Base-by-base conservation (phyloP, 768 basidiomycete genomes). In the Cyclocybe cylindracea region DNA sequence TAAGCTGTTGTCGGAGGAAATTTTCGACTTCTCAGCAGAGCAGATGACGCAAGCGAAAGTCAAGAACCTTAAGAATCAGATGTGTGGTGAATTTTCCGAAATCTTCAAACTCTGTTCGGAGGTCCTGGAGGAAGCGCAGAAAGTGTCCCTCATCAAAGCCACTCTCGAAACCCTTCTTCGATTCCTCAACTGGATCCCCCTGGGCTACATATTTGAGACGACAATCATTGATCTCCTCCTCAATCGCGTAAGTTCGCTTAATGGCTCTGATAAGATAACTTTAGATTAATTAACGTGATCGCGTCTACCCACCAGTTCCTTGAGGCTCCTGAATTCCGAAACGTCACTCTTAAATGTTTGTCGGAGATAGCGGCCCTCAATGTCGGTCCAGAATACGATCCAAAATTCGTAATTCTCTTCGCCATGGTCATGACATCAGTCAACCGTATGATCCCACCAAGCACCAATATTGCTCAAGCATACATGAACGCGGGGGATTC, bases 161-260 rank as follows among this genome's bases (percentile, higher is more conserved):
- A 98, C 96, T 2, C 75, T 99, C 57, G 96, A 98, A 70, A 98
- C 97, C 0, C 77, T 99, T 13, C 78, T 98, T 55, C 81, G 94
- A 48, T 99, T 99, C 80, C 74, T 99, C 61, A 98, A 98, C 69
- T 98, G 97, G 97, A 99, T 99, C 63, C 97, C 97, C 44, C 76
- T 99, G 44, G 97, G 96, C 16, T 99, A 96, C 68, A 98, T 99
- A 61, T 99, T 98, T 63, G 97, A 98, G 73, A 98, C 97, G 1
- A 91, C 89, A 34, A 88, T 99, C 61, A 98, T 98, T 55, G 97
- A 99, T 69, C 81, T 92, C 48, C 79, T 99, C 13, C 80, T 98
- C 33, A 88, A 86, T 65, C 84, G 96, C 61, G 95, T 97, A 72
- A 70, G 90, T 80, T 33, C 24, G 16, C 39, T 43, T 49, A 35